A percentile compares a stretch with the other conserved stretches of the same genome.
These are phyloP conservation scores for Trichoderma sp. DNA, from an alignment of 2,329 filamentous ascomycete genomes.

Conservation along the genomic window DNA sequence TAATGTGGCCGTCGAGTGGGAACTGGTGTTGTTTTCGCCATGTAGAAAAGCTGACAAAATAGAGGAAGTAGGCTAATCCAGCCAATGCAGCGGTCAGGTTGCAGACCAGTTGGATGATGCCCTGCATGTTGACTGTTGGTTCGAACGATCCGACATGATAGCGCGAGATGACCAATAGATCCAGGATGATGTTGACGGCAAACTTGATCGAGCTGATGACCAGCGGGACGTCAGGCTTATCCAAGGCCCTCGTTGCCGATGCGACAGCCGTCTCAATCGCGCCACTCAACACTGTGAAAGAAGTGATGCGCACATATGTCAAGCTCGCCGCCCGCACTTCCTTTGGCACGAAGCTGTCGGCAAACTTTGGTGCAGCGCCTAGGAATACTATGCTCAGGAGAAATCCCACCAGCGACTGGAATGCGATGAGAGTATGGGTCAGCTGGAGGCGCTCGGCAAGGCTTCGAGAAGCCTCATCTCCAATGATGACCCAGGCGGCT, in stretches of 20 bases:
- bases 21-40: slow-evolving; percentile 1
- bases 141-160: slow-evolving; percentile 55
- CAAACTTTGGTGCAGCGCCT: slow-evolving; percentile 51
- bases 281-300: slow-evolving; percentile 60
- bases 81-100: slow-evolving; percentile 52
- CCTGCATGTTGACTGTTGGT: slow-evolving; percentile 63
- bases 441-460: slow-evolving; percentile 52
- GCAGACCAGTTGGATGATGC: slow-evolving; percentile 59
- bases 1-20: background rate
- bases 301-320: slow-evolving; percentile 61
- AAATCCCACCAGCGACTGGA: slow-evolving; percentile 56
- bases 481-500: slow-evolving; percentile 66
- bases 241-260: slow-evolving; percentile 60
- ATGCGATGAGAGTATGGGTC: slow-evolving; percentile 59
- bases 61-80: slow-evolving; percentile 60
- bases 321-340: slow-evolving; percentile 56
- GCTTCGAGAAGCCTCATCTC: slow-evolving; percentile 55
- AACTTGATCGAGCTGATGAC: slow-evolving; percentile 64
- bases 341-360: slow-evolving; percentile 59
- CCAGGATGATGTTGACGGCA: slow-evolving; percentile 62
- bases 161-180: slow-evolving; percentile 63
- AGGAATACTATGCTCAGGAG: slow-evolving; percentile 60
- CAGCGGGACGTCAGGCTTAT: slow-evolving; percentile 66
- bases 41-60: slow-evolving; percentile 34
- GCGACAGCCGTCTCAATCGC: slow-evolving; percentile 62